A percentile compares a stretch with the other conserved stretches of the same genome.
These are phyloP conservation scores for Fusarium sp. DNA, from an alignment of 2,329 filamentous ascomycete genomes.

Conservation along the genomic window DNA sequence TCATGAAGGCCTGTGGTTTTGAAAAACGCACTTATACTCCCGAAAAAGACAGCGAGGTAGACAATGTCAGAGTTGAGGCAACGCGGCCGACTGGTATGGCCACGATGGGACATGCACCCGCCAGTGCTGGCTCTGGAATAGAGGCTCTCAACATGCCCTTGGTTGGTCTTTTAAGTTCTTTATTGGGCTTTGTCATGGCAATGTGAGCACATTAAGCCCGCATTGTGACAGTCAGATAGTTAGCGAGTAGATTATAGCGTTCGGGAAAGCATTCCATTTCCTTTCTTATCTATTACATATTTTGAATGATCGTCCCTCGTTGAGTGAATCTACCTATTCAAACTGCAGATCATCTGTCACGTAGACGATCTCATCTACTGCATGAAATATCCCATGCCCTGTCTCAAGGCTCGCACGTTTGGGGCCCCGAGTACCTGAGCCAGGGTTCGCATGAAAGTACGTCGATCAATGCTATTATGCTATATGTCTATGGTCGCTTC, in stretches of 20 bases:
- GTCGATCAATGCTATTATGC: slow-evolving; percentile 1
- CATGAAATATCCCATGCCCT: background rate
- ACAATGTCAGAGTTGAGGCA: slow-evolving; percentile 52
- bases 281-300: slow-evolving; percentile 17
- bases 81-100: slow-evolving; percentile 41
- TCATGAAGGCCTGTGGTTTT: slow-evolving; percentile 54
- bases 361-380: background rate
- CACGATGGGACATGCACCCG: background rate
- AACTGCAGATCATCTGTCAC: background rate
- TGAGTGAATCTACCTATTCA: background rate
- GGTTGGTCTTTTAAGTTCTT: slow-evolving; percentile 12
- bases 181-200: slow-evolving; percentile 18
- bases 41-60: slow-evolving; percentile 48
- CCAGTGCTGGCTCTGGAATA: background rate
- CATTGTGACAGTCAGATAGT: background rate
- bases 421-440: background rate
- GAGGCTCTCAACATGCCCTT: background rate
- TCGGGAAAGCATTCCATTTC: slow-evolving; percentile 9
- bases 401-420: background rate
- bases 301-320: background rate
- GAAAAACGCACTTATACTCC: slow-evolving; percentile 45
- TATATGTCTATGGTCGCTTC: slow-evolving; percentile 1
- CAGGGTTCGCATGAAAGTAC: background rate
- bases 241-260: slow-evolving; percentile 17
- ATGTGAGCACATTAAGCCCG: slow-evolving; percentile 1